Conservation (phyloP, 2,329 filamentous ascomycete species). For the Ophiocordyceps robertsii region DNA sequence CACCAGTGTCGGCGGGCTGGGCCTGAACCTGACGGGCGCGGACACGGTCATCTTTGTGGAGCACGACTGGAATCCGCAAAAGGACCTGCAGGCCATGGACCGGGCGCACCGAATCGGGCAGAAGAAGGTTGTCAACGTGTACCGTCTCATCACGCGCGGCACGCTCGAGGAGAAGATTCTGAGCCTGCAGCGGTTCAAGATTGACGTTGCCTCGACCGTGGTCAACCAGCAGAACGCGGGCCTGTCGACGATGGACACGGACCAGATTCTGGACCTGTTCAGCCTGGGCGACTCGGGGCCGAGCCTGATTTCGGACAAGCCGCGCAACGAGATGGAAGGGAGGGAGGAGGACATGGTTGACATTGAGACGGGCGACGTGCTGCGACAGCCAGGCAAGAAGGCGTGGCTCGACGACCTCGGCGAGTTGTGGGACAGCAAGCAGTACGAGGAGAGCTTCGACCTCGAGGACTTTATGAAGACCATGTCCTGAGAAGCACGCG, state of each 20-base stretch:
- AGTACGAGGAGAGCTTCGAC: slow-evolving; percentile 98
- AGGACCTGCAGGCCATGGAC: slow-evolving; percentile 98
- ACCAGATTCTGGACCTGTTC: slow-evolving; percentile 94
- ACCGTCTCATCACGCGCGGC: slow-evolving; percentile 87
- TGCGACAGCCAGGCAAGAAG: slow-evolving; percentile 94
- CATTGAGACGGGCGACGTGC: slow-evolving; percentile 78
- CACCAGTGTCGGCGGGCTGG: slow-evolving; percentile 86
- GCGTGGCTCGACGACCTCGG: slow-evolving; percentile 88
- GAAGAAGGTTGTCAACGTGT: slow-evolving; percentile 99
- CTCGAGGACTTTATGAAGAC: slow-evolving; percentile 88
- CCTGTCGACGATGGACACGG: slow-evolving; percentile 89
- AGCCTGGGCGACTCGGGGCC: slow-evolving; percentile 72
- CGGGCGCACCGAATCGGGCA: slow-evolving; percentile 95
- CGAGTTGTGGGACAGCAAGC: slow-evolving; percentile 92
- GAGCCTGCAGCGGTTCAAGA: slow-evolving; percentile 97
- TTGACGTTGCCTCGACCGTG: slow-evolving; percentile 93
- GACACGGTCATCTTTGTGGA: slow-evolving; percentile 99
- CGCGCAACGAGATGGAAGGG: slow-evolving; percentile 43
- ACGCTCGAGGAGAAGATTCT: slow-evolving; percentile 98
- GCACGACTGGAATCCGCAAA: slow-evolving; percentile 99
- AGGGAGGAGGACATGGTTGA: slow-evolving; percentile 83
- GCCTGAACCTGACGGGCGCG: slow-evolving; percentile 88
- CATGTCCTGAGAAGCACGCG: slow-evolving; percentile 47
- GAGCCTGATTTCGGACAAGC: slow-evolving; percentile 47
- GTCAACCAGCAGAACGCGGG: slow-evolving; percentile 99